Percentiles rank a stretch among this genome's conserved stretches.
These are phyloP conservation scores for Debaryomyces udenii DNA, from an alignment of 1,139 yeast species.

Conservation along the genomic window DNA sequence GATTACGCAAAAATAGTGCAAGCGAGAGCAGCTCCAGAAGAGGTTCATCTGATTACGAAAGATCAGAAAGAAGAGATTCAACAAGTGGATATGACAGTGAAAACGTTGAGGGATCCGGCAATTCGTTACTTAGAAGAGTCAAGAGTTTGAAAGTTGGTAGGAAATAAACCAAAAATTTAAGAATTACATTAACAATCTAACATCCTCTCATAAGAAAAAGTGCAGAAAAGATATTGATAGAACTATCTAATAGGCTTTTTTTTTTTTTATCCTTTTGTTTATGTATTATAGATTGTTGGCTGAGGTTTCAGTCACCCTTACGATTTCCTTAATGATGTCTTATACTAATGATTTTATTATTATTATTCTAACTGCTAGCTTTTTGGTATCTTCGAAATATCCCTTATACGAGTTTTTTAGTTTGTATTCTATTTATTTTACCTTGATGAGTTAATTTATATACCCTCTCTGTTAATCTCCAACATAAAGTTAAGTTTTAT, in stretches of 20 bases:
- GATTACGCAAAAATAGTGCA: constrained; percentile 54
- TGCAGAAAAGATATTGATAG: constrained; percentile 4
- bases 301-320: constrained; percentile 5
- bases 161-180: constrained; percentile 14
- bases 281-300: constrained; percentile 7
- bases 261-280: constrained; percentile 5
- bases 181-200: constrained; percentile 1
- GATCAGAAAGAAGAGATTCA: constrained; percentile 25
- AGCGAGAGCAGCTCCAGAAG: constrained; percentile 39
- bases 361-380: neutral
- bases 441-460: constrained; percentile 2
- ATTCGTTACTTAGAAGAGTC: constrained; percentile 75
- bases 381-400: neutral
- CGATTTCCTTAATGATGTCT: constrained; percentile 6
- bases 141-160: constrained; percentile 81
- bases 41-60: constrained; percentile 34
- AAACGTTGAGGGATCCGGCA: constrained; percentile 37
- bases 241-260: neutral
- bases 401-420: neutral
- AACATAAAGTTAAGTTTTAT: too few species aligned
- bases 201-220: constrained; percentile 1
- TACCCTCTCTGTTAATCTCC: too few species aligned
- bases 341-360: constrained; percentile 7
- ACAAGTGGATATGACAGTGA: constrained; percentile 25
- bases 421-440: constrained; percentile 3